phyloP scores from a whole-genome alignment of 2,329 filamentous ascomycete species.

The Didymellaceae sp. region DNA sequence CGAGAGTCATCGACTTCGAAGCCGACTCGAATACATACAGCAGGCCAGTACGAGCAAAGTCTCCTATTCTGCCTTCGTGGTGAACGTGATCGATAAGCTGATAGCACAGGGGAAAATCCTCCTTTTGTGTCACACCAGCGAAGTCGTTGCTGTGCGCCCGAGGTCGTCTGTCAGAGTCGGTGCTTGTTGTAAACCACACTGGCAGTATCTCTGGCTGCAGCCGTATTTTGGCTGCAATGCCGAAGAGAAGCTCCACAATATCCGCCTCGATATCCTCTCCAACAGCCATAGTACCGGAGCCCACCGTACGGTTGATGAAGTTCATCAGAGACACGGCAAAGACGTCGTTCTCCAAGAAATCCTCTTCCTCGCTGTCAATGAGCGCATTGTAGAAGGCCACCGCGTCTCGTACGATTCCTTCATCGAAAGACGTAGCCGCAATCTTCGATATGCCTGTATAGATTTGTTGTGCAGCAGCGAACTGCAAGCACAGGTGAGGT shows the following conservation, averaged over 20 bases:
- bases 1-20: slow-evolving; percentile 78
- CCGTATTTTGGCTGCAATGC: slow-evolving; percentile 94
- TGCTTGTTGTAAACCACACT: slow-evolving; percentile 77
- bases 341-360: slow-evolving; percentile 83
- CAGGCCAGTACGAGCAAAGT: slow-evolving; percentile 92
- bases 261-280: slow-evolving; percentile 83
- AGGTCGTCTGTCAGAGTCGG: slow-evolving; percentile 49
- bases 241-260: slow-evolving; percentile 92
- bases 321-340: slow-evolving; percentile 90
- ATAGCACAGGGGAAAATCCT: slow-evolving; percentile 96
- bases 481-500: slow-evolving; percentile 90
- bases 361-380: slow-evolving; percentile 95
- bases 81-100: slow-evolving; percentile 96
- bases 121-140: slow-evolving; percentile 81
- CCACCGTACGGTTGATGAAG: slow-evolving; percentile 79
- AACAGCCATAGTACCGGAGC: slow-evolving; percentile 74
- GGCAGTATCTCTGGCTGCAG: slow-evolving; percentile 84
- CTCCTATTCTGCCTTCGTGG: slow-evolving; percentile 89
- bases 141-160: slow-evolving; percentile 70
- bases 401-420: slow-evolving; percentile 83
- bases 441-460: slow-evolving; percentile 91
- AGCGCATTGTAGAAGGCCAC: slow-evolving; percentile 88
- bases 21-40: slow-evolving; percentile 96
- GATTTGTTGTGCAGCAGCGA: slow-evolving; percentile 83
- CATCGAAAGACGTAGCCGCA: slow-evolving; percentile 81